A percentile compares a stretch with the other conserved stretches of the same genome.
These are phyloP conservation scores for Trypanosoma mega DNA, from an alignment of 208 protist species.

Conservation along the genomic window DNA sequence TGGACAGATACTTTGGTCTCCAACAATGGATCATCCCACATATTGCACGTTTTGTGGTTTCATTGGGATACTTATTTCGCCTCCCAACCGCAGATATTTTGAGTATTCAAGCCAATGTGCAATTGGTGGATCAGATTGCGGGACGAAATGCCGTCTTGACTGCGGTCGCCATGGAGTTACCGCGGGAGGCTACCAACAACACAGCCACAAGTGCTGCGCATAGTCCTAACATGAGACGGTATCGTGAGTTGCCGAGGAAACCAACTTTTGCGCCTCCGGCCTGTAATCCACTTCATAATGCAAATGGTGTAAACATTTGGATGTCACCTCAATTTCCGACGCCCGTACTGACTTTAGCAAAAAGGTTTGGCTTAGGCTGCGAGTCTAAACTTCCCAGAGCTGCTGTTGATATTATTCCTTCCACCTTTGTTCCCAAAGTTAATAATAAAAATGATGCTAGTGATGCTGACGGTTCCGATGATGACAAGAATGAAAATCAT, in stretches of 20 bases:
- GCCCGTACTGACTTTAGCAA: constrained; percentile 49
- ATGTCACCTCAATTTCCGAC: constrained; percentile 52
- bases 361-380: constrained; percentile 60
- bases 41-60: constrained; percentile 40
- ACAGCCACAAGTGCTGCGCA: not conserved
- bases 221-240: constrained; percentile 22
- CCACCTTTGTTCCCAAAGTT: too few relatives aligned
- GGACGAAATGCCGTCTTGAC: not conserved
- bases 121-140: not conserved
- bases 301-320: constrained; percentile 8
- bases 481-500: too few relatives aligned
- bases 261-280: constrained; percentile 45
- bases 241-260: constrained; percentile 37
- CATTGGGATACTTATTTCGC: constrained; percentile 29
- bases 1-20: constrained; percentile 59
- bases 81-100: constrained; percentile 37
- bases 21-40: constrained; percentile 24
- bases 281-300: constrained; percentile 58
- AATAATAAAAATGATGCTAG: too few relatives aligned
- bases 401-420: not conserved
- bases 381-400: constrained; percentile 38
- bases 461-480: too few relatives aligned
- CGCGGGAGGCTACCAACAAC: not conserved
- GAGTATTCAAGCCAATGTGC: constrained; percentile 17
- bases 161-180: not conserved